Conservation (phyloP, 73 alveolate genomes). For the Tetrahymena thermophila region DNA sequence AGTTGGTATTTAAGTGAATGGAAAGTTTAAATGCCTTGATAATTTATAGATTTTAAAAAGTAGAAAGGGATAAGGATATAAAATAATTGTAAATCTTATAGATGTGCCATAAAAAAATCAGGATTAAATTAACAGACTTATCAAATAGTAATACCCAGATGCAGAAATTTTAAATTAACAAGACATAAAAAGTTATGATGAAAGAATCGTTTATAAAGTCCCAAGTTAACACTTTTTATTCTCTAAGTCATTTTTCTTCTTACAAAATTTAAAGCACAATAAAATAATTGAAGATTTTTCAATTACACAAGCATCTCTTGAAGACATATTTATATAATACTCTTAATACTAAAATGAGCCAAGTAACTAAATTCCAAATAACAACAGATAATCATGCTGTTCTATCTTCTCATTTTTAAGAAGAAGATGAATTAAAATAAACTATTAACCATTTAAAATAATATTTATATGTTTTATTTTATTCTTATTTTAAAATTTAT, state of each 20-base stretch:
- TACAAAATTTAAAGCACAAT: not conserved
- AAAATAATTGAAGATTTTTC: not conserved
- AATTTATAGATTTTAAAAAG: constrained; percentile 71
- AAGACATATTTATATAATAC: not conserved
- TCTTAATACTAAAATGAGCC: not conserved
- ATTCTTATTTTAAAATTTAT: too few relatives aligned
- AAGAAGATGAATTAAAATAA: not conserved
- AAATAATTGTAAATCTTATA: constrained; percentile 54
- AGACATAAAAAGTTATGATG: not conserved
- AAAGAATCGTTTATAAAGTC: not conserved
- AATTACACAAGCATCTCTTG: not conserved
- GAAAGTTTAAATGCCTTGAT: constrained; percentile 74
- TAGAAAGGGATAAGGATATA: constrained; percentile 84
- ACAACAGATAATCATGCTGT: not conserved
- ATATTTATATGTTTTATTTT: too few relatives aligned
- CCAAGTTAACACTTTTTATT: not conserved
- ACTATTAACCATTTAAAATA: too few relatives aligned
- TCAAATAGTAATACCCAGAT: not conserved
- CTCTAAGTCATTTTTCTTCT: not conserved
- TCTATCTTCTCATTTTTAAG: not conserved
- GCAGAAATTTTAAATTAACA: not conserved
- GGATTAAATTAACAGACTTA: not conserved
- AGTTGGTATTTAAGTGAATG: constrained; percentile 74
- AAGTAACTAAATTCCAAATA: not conserved
- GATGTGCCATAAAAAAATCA: constrained; percentile 42